phyloP scores from a whole-genome alignment of 2,329 filamentous ascomycete species.

The Cyclaneusma minus region DNA sequence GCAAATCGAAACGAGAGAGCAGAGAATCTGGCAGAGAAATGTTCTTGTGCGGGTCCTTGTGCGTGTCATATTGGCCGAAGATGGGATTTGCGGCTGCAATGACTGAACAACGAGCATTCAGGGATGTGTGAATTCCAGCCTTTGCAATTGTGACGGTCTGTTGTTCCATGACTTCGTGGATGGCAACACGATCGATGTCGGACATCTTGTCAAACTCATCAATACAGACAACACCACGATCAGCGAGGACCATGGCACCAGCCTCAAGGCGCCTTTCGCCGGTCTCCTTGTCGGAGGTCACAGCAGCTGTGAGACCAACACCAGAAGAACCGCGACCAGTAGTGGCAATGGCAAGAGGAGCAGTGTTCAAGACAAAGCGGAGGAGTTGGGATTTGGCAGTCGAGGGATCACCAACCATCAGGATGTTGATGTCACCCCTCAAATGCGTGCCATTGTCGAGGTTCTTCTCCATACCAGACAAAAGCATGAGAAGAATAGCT shows the following conservation, averaged over 20 bases:
- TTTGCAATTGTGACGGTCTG: constrained; percentile 99
- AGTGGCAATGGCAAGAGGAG: constrained; percentile 88
- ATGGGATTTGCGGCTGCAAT: constrained; percentile 94
- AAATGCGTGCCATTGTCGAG: constrained; percentile 94
- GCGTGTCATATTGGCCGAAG: constrained; percentile 94
- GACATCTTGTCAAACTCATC: constrained; percentile 99
- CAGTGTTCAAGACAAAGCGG: constrained; percentile 93
- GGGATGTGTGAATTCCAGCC: constrained; percentile 90
- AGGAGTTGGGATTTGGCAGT: constrained; percentile 97
- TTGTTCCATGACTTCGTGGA: constrained; percentile 99
- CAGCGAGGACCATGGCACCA: constrained; percentile 95
- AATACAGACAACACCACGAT: constrained; percentile 95
- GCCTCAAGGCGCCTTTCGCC: constrained; percentile 89
- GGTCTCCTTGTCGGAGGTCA: constrained; percentile 94
- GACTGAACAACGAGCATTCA: constrained; percentile 94
- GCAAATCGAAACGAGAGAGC: constrained; percentile 91
- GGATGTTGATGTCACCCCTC: constrained; percentile 95
- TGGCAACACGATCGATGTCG: constrained; percentile 91
- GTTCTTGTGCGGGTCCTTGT: constrained; percentile 98
- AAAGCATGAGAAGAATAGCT: constrained; percentile 84
- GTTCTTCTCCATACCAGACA: constrained; percentile 97
- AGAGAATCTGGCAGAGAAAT: constrained; percentile 94
- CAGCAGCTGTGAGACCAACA: constrained; percentile 91
- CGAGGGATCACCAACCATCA: constrained; percentile 98
- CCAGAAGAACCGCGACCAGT: constrained; percentile 94